phyloP scores from a whole-genome alignment of 306 rosid species.

The Albizia julibrissin region DNA sequence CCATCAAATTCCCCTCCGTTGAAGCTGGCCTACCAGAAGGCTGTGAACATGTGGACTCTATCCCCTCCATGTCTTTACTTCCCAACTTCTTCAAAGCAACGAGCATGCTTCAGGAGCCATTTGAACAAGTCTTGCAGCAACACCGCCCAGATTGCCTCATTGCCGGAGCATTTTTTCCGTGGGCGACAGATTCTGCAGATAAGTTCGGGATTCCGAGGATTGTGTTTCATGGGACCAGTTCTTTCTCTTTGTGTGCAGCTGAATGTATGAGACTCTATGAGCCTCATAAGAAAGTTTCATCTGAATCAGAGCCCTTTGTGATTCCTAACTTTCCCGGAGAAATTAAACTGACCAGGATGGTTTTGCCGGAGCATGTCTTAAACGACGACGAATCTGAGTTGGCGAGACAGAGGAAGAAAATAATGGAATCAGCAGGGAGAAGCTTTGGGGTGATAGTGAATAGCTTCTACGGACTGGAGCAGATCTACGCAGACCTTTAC shows the following conservation, averaged over 20 bases:
- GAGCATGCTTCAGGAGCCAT: slow-evolving; percentile 25
- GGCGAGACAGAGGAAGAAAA: neutral
- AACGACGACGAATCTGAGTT: slow-evolving; percentile 14
- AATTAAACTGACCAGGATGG: slow-evolving; percentile 44
- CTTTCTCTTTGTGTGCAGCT: slow-evolving; percentile 43
- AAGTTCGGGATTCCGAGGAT: slow-evolving; percentile 55
- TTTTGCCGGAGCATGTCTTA: slow-evolving; percentile 33
- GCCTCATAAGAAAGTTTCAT: slow-evolving; percentile 47
- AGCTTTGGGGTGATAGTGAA: slow-evolving; percentile 55
- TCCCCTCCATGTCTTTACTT: neutral
- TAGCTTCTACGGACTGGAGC: slow-evolving; percentile 58
- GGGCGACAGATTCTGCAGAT: slow-evolving; percentile 48
- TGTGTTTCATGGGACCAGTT: slow-evolving; percentile 52
- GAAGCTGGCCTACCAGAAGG: slow-evolving; percentile 55
- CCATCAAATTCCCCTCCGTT: slow-evolving; percentile 38
- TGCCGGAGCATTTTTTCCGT: slow-evolving; percentile 51
- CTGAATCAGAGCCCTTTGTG: slow-evolving; percentile 44
- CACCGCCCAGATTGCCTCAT: slow-evolving; percentile 49
- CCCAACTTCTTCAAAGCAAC: slow-evolving; percentile 38
- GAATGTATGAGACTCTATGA: slow-evolving; percentile 33
- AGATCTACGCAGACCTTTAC: slow-evolving; percentile 52
- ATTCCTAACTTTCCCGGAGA: slow-evolving; percentile 52
- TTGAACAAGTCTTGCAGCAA: slow-evolving; percentile 42
- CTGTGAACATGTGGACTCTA: slow-evolving; percentile 39
- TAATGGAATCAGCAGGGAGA: slow-evolving; percentile 30